phyloP scores from a whole-genome alignment of 768 basidiomycete species.

The Macrolepiota fuliginosa region DNA sequence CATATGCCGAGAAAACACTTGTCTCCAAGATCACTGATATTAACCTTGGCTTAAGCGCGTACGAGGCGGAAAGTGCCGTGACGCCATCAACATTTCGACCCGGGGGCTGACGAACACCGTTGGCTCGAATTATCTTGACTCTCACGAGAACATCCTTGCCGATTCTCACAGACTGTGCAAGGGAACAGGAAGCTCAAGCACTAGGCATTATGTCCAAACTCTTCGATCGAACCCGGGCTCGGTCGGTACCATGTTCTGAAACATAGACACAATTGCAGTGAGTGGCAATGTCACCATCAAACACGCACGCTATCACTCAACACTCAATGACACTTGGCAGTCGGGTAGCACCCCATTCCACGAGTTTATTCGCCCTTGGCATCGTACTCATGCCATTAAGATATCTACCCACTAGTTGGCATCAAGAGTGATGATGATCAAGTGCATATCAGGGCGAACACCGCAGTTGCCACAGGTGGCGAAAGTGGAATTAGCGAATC shows the following conservation, averaged over 20 bases:
- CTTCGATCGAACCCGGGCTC: neutral
- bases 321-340: neutral
- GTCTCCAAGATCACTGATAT: too few species aligned
- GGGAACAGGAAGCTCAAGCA: too few species aligned
- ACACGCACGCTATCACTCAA: neutral
- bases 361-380: neutral
- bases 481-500: neutral
- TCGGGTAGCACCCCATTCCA: neutral
- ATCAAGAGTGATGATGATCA: neutral
- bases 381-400: neutral
- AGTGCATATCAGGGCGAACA: too few species aligned
- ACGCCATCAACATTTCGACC: too few species aligned
- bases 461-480: neutral
- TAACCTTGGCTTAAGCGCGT: too few species aligned
- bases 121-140: too few species aligned
- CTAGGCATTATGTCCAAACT: too few species aligned
- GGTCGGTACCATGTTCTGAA: neutral
- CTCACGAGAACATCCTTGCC: too few species aligned
- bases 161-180: too few species aligned
- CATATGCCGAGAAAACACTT: too few species aligned
- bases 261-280: neutral
- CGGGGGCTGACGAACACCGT: too few species aligned
- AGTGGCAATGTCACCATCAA: neutral
- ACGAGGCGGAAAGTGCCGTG: too few species aligned
- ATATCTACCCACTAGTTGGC: neutral